These are phyloP conservation scores for Brassica rapa DNA, from an alignment of 345 rosid genomes.

Conservation along the genomic window DNA sequence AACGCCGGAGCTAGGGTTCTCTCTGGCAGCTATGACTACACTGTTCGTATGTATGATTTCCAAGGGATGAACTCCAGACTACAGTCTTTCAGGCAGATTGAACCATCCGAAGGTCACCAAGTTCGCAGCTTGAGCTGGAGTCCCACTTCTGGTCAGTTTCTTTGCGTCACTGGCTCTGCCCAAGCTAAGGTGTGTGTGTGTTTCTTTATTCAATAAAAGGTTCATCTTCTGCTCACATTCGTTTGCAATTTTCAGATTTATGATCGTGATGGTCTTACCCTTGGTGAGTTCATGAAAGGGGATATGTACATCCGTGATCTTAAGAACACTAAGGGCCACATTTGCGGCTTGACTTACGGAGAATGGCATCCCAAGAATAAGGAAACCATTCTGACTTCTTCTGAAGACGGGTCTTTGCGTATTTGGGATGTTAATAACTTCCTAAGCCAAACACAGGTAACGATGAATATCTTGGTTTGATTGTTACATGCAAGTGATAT, in stretches of 20 bases:
- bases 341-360: conserved; percentile 89
- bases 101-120: conserved; percentile 95
- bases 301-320: conserved; percentile 98
- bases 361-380: conserved; percentile 90
- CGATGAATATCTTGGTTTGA: not conserved
- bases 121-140: conserved; percentile 96
- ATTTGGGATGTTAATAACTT: conserved; percentile 98
- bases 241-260: conserved; percentile 60
- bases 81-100: conserved; percentile 89
- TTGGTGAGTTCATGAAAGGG: conserved; percentile 96
- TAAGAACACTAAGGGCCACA: conserved; percentile 96
- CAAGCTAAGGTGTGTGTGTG: conserved; percentile 77
- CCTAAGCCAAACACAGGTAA: conserved; percentile 90
- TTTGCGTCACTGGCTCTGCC: conserved; percentile 94
- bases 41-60: conserved; percentile 89
- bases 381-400: conserved; percentile 89
- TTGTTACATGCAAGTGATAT: conserved; percentile 19
- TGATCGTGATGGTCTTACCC: conserved; percentile 94
- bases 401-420: conserved; percentile 96
- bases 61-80: conserved; percentile 95
- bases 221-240: conserved; percentile 7
- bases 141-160: conserved; percentile 80
- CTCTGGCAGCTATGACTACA: conserved; percentile 90
- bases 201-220: not conserved
- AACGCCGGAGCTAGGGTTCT: conserved; percentile 92